phyloP scores from a whole-genome alignment of 1,284 basidiomycete species.

The Malassezia psittaci region DNA sequence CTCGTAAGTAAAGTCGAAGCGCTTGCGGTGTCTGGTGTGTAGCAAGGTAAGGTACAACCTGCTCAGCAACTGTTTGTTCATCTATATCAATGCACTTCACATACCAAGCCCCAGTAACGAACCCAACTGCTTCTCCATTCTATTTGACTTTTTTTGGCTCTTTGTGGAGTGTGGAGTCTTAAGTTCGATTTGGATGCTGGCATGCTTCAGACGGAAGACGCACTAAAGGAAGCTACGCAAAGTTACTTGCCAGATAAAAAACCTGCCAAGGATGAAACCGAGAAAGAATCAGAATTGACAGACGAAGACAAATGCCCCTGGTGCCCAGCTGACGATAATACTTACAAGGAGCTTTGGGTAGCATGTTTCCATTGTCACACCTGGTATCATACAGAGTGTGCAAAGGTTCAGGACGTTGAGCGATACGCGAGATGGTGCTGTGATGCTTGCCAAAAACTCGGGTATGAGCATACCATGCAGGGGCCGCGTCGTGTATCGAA shows the following conservation, averaged over 20 bases:
- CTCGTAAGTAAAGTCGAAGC: constrained; percentile 10
- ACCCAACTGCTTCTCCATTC: constrained; percentile 6
- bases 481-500: constrained; percentile 22
- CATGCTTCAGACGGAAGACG: background rate
- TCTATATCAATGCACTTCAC: background rate
- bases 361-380: constrained; percentile 31
- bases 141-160: background rate
- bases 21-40: constrained; percentile 9
- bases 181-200: background rate
- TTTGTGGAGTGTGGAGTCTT: no score
- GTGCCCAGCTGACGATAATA: background rate
- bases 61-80: constrained; percentile 4
- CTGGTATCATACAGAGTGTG: constrained; percentile 36
- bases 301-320: constrained; percentile 4
- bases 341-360: constrained; percentile 22
- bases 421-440: constrained; percentile 35
- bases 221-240: no score
- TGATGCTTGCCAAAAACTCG: constrained; percentile 19
- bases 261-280: background rate
- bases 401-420: constrained; percentile 23
- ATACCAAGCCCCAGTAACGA: constrained; percentile 9
- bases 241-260: background rate
- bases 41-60: constrained; percentile 7
- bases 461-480: constrained; percentile 16
- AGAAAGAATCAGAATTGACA: background rate